phyloP scores from a whole-genome alignment of 768 basidiomycete genomes.

The Lactarius akahatsu region DNA sequence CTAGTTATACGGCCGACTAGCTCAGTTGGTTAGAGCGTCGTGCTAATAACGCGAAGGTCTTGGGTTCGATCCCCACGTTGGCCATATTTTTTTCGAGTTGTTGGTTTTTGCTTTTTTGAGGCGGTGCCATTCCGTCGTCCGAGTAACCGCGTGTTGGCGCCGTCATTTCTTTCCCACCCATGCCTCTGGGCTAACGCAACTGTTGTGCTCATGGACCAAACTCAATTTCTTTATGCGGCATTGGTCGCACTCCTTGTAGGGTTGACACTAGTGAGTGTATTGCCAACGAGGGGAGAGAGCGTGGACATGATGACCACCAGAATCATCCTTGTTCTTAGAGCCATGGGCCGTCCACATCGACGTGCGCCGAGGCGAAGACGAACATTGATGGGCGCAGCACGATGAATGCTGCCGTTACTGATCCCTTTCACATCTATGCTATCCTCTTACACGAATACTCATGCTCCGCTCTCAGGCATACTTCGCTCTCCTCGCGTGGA shows the following conservation, averaged over 20 bases:
- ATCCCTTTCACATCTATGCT: constrained; percentile 17
- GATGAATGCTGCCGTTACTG: constrained; percentile 42
- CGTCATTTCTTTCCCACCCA: background rate
- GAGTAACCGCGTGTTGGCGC: background rate
- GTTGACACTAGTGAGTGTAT: constrained; percentile 18
- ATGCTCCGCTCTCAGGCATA: constrained; percentile 55
- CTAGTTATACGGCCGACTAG: constrained; percentile 62
- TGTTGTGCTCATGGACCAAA: constrained; percentile 17
- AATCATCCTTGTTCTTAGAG: constrained; percentile 97
- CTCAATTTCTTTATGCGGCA: constrained; percentile 8
- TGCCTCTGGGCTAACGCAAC: constrained; percentile 9
- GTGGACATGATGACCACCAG: constrained; percentile 53
- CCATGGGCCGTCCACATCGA: constrained; percentile 50
- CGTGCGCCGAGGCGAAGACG: constrained; percentile 67
- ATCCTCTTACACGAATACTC: constrained; percentile 14
- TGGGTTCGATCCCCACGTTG: constrained; percentile 36
- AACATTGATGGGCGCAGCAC: constrained; percentile 52
- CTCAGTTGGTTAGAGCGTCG: constrained; percentile 94
- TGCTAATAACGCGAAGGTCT: constrained; percentile 58
- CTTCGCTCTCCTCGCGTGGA: constrained; percentile 66
- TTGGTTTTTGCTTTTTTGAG: background rate
- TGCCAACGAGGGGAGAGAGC: background rate
- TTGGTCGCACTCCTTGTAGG: constrained; percentile 10
- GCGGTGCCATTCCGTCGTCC: background rate
- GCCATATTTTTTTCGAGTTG: constrained; percentile 22